Evolutionary conservation across 129 eudicot species (phyloP).

Genomic region (Mikania micrantha): DNA sequence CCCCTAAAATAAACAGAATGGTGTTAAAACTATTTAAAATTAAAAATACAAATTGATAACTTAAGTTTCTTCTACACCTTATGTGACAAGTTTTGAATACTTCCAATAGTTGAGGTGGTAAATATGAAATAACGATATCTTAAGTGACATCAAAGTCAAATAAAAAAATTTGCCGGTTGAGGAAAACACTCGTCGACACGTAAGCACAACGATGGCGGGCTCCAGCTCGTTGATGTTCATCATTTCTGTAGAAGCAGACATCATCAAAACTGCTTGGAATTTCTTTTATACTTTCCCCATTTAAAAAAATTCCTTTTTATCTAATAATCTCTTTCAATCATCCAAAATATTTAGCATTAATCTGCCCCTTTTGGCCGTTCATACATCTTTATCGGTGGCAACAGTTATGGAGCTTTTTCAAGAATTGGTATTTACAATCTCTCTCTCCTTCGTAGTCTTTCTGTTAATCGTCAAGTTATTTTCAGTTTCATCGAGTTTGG

Average conservation of each 20-base stretch:
- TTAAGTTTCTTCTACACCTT: too few species aligned
- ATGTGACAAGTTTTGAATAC: background rate
- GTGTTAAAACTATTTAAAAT: too few species aligned
- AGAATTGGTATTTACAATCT: conserved; percentile 33
- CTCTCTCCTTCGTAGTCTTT: conserved; percentile 37
- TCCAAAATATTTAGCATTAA: background rate
- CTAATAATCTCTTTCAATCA: too few species aligned
- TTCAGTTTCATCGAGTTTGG: conserved; percentile 21
- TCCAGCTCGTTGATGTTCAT: too few species aligned
- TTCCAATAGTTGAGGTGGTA: background rate
- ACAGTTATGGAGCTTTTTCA: conserved; percentile 39
- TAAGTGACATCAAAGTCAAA: background rate
- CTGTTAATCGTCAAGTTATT: conserved; percentile 31
- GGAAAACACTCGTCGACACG: background rate
- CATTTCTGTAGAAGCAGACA: background rate
- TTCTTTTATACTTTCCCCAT: too few species aligned
- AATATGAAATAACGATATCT: too few species aligned
- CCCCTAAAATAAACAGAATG: too few species aligned
- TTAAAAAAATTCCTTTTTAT: too few species aligned
- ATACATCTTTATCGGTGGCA: conserved; percentile 11
- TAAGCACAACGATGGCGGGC: background rate
- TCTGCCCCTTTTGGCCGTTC: too few species aligned
- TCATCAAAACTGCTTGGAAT: background rate
- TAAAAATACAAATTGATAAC: too few species aligned
- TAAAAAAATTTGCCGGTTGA: background rate